These are phyloP conservation scores for Ceratocystis cacaofunesta DNA, from an alignment of 2,329 filamentous ascomycete species.

Conservation along the genomic window DNA sequence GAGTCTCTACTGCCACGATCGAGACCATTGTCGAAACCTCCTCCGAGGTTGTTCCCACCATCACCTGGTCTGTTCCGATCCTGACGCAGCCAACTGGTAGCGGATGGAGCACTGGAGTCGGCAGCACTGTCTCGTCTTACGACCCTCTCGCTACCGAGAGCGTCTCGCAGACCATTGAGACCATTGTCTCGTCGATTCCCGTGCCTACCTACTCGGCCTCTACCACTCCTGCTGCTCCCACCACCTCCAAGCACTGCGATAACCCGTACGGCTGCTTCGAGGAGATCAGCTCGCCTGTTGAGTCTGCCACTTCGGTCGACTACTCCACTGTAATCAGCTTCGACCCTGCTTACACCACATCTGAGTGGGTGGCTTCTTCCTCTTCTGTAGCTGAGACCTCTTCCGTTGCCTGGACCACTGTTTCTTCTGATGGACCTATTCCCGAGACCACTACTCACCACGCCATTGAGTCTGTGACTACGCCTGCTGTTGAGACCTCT, in stretches of 20 bases:
- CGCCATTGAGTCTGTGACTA: not conserved
- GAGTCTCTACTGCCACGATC: not conserved
- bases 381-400: not conserved
- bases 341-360: conserved; percentile 2
- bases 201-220: not conserved
- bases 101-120: not conserved
- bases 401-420: not conserved
- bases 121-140: not conserved
- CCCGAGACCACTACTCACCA: not conserved
- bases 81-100: not conserved
- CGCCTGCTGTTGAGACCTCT: not conserved
- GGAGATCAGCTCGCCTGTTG: not conserved
- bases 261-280: conserved; percentile 13
- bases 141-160: not conserved
- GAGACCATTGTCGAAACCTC: not conserved
- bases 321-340: conserved; percentile 3
- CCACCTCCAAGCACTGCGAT: conserved; percentile 4
- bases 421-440: not conserved
- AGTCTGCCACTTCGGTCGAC: not conserved
- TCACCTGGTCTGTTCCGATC: conserved; percentile 1
- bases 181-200: not conserved
- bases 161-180: not conserved
- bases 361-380: not conserved
- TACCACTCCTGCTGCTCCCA: not conserved
- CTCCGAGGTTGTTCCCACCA: not conserved